Conservation (phyloP, 345 rosid species). For the Ricinus communis region DNA sequence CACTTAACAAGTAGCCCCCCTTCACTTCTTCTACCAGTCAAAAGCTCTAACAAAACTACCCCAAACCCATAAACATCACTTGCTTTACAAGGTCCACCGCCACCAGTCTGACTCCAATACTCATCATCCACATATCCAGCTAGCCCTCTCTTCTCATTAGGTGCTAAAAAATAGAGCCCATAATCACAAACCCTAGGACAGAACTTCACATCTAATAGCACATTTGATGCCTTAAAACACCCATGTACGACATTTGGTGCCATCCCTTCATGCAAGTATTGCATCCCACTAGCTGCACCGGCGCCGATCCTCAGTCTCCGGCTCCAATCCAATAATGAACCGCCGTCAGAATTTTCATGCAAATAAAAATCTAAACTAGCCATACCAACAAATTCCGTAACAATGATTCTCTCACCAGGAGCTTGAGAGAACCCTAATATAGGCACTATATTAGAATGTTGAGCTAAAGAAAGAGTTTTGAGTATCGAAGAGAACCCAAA, state of each 20-base stretch:
- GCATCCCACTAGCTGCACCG: constrained; percentile 67
- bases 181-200: constrained; percentile 60
- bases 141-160: constrained; percentile 51
- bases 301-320: constrained; percentile 62
- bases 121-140: constrained; percentile 63
- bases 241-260: constrained; percentile 68
- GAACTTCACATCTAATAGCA: constrained; percentile 50
- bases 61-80: constrained; percentile 83
- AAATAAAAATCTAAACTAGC: constrained; percentile 51
- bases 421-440: constrained; percentile 73
- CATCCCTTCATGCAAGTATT: constrained; percentile 56
- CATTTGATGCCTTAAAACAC: constrained; percentile 58
- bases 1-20: constrained; percentile 67
- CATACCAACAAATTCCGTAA: constrained; percentile 50
- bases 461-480: constrained; percentile 60
- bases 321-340: constrained; percentile 58
- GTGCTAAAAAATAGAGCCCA: constrained; percentile 62
- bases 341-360: constrained; percentile 49
- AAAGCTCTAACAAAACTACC: constrained; percentile 69
- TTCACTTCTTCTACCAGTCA: constrained; percentile 72
- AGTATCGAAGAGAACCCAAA: constrained; percentile 59
- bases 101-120: constrained; percentile 37
- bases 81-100: constrained; percentile 51
- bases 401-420: constrained; percentile 80
- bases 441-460: constrained; percentile 63